Evolutionary conservation across 257 asterid genomes (phyloP).

Genomic region (Rubia yunnanensis): DNA sequence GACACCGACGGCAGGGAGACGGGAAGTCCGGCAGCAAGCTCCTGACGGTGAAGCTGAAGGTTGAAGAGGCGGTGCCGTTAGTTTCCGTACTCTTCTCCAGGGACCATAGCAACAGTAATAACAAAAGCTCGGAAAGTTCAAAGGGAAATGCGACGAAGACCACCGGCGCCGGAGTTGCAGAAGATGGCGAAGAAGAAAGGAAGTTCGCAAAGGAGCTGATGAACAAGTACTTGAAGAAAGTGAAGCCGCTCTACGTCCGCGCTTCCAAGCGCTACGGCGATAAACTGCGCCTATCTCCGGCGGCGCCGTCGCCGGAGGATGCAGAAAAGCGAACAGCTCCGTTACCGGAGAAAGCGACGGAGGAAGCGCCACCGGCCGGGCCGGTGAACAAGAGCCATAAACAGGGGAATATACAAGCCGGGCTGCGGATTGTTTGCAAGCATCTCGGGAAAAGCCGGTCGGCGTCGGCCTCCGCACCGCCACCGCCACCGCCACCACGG

Average conservation of each 20-base stretch:
- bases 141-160: neutral
- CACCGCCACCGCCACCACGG: neutral
- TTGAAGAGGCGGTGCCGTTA: slow-evolving; percentile 23
- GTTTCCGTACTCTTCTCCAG: slow-evolving; percentile 42
- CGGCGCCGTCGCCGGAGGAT: neutral
- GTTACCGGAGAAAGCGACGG: neutral
- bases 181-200: slow-evolving; percentile 23
- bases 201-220: slow-evolving; percentile 46
- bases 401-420: neutral
- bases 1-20: neutral
- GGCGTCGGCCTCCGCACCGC: neutral
- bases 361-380: neutral
- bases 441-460: neutral
- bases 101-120: slow-evolving; percentile 29
- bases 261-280: slow-evolving; percentile 69
- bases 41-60: neutral
- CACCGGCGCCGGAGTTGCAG: neutral
- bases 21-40: neutral
- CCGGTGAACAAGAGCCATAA: neutral
- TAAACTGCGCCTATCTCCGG: slow-evolving; percentile 22
- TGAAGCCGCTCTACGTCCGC: slow-evolving; percentile 68
- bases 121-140: slow-evolving; percentile 20
- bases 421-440: neutral
- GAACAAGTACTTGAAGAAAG: slow-evolving; percentile 73
- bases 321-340: neutral